Percentiles rank a stretch among this genome's conserved stretches.
phyloP scores from a whole-genome alignment of 192 early-diverging fungal species.

The Coemansia pectinata region DNA sequence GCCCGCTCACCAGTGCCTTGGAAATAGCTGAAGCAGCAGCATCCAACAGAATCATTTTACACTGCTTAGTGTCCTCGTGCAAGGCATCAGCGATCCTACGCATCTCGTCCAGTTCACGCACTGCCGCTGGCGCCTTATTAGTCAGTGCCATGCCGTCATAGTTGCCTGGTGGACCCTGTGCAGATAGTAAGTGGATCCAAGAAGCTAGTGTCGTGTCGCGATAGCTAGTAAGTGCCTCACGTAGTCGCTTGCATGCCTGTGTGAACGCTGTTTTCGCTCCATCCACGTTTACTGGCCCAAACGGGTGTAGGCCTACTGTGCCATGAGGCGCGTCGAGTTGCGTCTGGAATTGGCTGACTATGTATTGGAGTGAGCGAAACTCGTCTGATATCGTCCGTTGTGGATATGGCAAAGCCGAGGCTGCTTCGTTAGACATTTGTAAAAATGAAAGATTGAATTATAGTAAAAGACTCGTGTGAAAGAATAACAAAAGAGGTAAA shows the following conservation, averaged over 20 bases:
- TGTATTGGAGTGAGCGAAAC: constrained; percentile 36
- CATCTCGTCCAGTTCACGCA: constrained; percentile 43
- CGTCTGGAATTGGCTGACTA: constrained; percentile 32
- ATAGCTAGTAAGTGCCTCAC: constrained; percentile 25
- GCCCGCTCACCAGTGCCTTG: constrained; percentile 2
- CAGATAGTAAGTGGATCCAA: constrained; percentile 25
- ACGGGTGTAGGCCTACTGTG: constrained; percentile 38
- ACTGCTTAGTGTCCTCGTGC: constrained; percentile 26
- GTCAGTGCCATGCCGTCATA: constrained; percentile 6
- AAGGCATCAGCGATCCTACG: constrained; percentile 31
- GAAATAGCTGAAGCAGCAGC: constrained; percentile 37
- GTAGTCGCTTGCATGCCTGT: constrained; percentile 32
- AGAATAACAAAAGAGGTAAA: constrained; percentile 1
- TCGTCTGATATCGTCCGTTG: constrained; percentile 46
- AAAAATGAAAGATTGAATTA: not conserved
- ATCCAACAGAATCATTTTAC: constrained; percentile 24
- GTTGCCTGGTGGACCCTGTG: too few relatives aligned
- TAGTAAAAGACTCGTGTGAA: not conserved
- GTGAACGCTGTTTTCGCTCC: constrained; percentile 26
- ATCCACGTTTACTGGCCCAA: constrained; percentile 39
- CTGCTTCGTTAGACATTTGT: constrained; percentile 11
- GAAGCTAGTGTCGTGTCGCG: constrained; percentile 40
- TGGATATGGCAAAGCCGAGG: constrained; percentile 13
- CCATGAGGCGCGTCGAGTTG: constrained; percentile 38
- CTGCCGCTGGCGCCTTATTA: constrained; percentile 19